phyloP scores from a whole-genome alignment of 177 flowering plant species.

The Vitis hybrid region DNA sequence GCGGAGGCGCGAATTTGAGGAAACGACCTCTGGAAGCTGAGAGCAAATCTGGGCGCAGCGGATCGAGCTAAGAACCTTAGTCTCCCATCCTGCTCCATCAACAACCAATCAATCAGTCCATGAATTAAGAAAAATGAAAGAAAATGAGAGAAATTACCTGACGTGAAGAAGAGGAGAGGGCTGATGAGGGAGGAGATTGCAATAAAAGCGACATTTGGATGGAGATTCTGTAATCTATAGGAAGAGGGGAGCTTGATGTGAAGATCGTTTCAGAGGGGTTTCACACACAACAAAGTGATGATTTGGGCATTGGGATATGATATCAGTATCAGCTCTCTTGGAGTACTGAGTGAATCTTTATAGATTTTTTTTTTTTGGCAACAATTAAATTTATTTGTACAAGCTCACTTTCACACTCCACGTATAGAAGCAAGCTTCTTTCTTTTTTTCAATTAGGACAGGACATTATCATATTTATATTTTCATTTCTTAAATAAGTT shows the following conservation, averaged over 20 bases:
- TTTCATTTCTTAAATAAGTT: too few species aligned
- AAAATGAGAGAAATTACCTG: conserved; percentile 22
- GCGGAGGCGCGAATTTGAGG: conserved; percentile 55
- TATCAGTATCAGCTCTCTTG: too few species aligned
- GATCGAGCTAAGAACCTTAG: conserved; percentile 33
- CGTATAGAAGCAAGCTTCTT: too few species aligned
- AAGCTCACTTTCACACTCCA: too few species aligned
- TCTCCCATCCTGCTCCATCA: conserved; percentile 24
- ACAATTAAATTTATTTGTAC: too few species aligned
- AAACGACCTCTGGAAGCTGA: conserved; percentile 32
- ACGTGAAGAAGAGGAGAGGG: conserved; percentile 31
- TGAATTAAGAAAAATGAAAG: conserved; percentile 6
- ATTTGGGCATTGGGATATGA: too few species aligned
- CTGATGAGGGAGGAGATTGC: conserved; percentile 50
- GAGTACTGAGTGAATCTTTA: too few species aligned
- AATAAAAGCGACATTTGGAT: conserved; percentile 42
- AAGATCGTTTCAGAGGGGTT: not conserved
- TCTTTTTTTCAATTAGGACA: too few species aligned
- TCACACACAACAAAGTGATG: too few species aligned
- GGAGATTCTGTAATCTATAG: not conserved
- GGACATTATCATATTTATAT: too few species aligned
- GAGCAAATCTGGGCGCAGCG: conserved; percentile 18
- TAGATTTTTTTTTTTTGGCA: too few species aligned
- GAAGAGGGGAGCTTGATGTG: not conserved
- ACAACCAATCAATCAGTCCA: not conserved